Base-by-base conservation (phyloP, 2,329 filamentous ascomycete species). In the Alternaria arbusti region DNA sequence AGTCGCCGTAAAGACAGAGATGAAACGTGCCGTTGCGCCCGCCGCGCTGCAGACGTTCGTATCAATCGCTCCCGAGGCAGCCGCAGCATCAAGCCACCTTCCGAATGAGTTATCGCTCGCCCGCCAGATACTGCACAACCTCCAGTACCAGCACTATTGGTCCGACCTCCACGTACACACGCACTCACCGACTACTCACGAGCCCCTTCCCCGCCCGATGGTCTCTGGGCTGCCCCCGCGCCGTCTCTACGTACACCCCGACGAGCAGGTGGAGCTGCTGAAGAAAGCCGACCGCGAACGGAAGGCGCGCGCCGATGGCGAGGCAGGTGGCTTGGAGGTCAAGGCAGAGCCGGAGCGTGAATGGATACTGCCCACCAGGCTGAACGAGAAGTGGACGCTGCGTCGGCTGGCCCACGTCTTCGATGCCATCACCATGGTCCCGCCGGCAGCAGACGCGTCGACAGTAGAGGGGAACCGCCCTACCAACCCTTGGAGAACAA, bases 141-240 rank as follows among this genome's bases (percentile, higher is more conserved):
- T 96, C 51, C 84, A 87, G 70, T 84, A 91, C 77, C 91, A 94
- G 78, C 92, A 95, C 78, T 86, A 90, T 75, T 96, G 92, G 92
- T 87, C 86, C 22, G 78, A 84, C 22, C 80, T 94, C 49, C 79
- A 84, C 52, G 74, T 88, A 20, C 85, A 90, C 78, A 84, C 79
- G 2, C 78, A 81, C 57, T 81, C 84, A 45, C 79, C 81, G 20
- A 55, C 80, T 69, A 76, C 80, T 61, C 73, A 77, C 20, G 56
- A 63, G 26, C 74, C 72, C 11, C 83, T 88, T 10, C 82, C 86
- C 2, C 86, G 91, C 20, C 88, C 89, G 6, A 78, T 95, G 56
- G 84, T 96, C 60, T 90, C 88, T 22, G 92, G 92, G 25, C 81
- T 94, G 4, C 91, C 92, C 2, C 91, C 92, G 0, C 86, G 87